Evolutionary conservation across 768 basidiomycete species (phyloP), one percentile per base, ranked within the genome.

Genomic region (Pleurotus djamor): DNA sequence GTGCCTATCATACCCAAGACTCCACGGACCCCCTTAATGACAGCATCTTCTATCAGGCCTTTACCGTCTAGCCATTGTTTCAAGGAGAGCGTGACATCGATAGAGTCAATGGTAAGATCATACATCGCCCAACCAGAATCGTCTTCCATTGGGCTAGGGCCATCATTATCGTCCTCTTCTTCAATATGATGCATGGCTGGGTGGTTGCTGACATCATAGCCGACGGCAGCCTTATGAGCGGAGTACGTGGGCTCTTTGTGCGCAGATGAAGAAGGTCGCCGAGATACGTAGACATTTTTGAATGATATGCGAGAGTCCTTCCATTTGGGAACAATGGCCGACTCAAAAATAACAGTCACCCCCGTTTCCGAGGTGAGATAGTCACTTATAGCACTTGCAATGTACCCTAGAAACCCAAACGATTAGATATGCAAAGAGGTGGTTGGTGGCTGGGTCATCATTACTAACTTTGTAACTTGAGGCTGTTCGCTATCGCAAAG

Each of bases 281-380:
- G 87, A 21, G 94, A 96, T 48, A 99, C 80, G 66, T 92, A 98
- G 47, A 98, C 96, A 65, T 98, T 97, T 70, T 94, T 94, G 82
- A 99, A 96, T 0, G 95, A 95, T 57, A 99, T 89, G 12, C 90
- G 88, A 8, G 94, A 96, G 66, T 96, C 93, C 62, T 94, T 92
- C 94, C 96, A 97, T 71, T 94, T 95, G 2, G 97, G 96, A 8
- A 98, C 96, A 65, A 98, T 96, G 34, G 97, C 97, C 4, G 92
- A 94, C 72, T 99, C 97, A 70, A 98, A 98, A 56, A 96, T 91
- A 65, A 99, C 88, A 12, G 88, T 95, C 44, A 96, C 87, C 2
- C 97, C 97, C 0, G 96, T 97, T 69, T 95, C 91, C 0, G 89
- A 80, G 4, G 97, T 98, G 59, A 99, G 76, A 70, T 98, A 96